Base-by-base conservation (phyloP, 2,329 filamentous ascomycete genomes). In the Exserohilum turcica region DNA sequence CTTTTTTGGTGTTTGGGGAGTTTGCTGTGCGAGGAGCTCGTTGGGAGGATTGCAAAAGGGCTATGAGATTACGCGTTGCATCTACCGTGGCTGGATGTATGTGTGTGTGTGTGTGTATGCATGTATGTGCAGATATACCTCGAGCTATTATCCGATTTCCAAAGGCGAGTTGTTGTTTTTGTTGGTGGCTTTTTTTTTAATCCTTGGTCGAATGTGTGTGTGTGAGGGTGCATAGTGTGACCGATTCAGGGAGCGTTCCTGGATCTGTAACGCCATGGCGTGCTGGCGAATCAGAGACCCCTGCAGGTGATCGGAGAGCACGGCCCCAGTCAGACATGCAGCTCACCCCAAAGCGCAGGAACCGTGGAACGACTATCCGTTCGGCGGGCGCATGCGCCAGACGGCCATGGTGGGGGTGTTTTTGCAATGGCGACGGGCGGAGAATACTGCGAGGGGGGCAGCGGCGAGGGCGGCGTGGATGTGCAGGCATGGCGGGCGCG, bases 1-100 rank as follows among this genome's bases (percentile, higher is more conserved):
- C 21, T 24, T n/a, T n/a, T n/a, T 43, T 13, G 65, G 65, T 53
- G 64, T 66, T 68, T 28, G 21, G 48, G 67, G 60, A 54, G 61
- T 63, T 62, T 21, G 48, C 31, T 57, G 49, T 56, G 46, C n/a
- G 50, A 45, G 51, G 46, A 21, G 42, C 49, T 45, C 44, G 43
- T 58, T 53, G 54, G 51, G 44, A 52, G 55, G 39, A 53, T 36
- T 33, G 51, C 32, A 43, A 28, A 39, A 47, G 46, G 43, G 32
- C 42, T 43, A 43, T 52, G 50, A 46, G 35, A 32, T 31, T 52
- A 37, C 39, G 45, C 50, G 35, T 18, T 31, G 32, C 36, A 52
- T 56, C 13, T 19, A 43, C 44, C 35, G 45, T 15, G 51, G 42
- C 21, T 28, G 31, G 51, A 52, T 47, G 50, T n/a, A 24, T n/a